phyloP scores from a whole-genome alignment of 805 yeast species.

The Metschnikowia sp. region DNA sequence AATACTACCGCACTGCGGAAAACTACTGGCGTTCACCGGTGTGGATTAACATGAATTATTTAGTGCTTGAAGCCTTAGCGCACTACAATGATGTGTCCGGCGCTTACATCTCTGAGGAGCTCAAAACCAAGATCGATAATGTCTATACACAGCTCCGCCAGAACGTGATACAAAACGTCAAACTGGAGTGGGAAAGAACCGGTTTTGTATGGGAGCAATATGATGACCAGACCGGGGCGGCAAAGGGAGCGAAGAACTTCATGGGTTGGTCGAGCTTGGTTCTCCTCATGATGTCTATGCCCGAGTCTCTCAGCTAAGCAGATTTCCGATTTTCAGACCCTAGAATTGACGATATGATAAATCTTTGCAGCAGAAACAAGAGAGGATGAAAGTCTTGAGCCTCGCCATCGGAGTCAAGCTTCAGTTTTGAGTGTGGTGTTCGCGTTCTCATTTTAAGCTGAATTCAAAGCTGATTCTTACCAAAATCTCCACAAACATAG shows the following conservation, averaged over 20 bases:
- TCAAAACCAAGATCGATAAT: slow-evolving; percentile 37
- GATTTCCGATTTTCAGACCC: too few relatives aligned
- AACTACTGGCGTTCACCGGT: slow-evolving; percentile 95
- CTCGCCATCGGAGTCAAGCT: too few relatives aligned
- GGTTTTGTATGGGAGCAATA: slow-evolving; percentile 93
- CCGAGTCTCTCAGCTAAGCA: slow-evolving; percentile 28
- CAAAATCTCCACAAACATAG: too few relatives aligned
- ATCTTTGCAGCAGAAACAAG: too few relatives aligned
- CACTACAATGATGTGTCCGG: slow-evolving; percentile 45
- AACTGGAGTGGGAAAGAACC: slow-evolving; percentile 63
- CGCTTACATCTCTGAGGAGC: slow-evolving; percentile 24
- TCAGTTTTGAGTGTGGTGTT: too few relatives aligned
- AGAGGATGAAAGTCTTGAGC: too few relatives aligned
- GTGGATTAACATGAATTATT: slow-evolving; percentile 89
- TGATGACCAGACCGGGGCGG: slow-evolving; percentile 68
- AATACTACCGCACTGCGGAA: slow-evolving; percentile 70
- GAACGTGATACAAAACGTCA: slow-evolving; percentile 67
- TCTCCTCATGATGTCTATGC: slow-evolving; percentile 80
- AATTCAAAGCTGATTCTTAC: too few relatives aligned
- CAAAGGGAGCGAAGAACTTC: slow-evolving; percentile 83
- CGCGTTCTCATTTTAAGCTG: too few relatives aligned
- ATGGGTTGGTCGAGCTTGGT: slow-evolving; percentile 92
- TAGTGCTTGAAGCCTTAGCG: slow-evolving; percentile 66
- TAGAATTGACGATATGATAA: too few relatives aligned
- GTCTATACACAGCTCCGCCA: slow-evolving; percentile 55